phyloP scores from a whole-genome alignment of 306 rosid species.

The Glycine latifolia region DNA sequence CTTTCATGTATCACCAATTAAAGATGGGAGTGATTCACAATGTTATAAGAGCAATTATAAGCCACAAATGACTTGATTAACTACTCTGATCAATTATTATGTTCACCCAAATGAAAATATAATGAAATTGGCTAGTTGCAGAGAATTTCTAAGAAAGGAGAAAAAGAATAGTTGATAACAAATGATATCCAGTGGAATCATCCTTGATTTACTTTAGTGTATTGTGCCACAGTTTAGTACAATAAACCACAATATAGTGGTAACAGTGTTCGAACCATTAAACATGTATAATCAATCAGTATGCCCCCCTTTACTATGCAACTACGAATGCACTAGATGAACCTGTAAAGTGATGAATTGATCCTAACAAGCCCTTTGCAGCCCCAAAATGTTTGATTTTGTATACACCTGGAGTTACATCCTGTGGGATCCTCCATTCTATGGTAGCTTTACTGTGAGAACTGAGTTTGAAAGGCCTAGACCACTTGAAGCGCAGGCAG shows the following conservation, averaged over 20 bases:
- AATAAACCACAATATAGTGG: neutral
- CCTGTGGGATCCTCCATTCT: constrained; percentile 84
- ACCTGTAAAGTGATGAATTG: constrained; percentile 81
- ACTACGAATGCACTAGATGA: constrained; percentile 91
- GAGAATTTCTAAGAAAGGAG: neutral
- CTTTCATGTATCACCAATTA: neutral
- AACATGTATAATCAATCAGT: constrained; percentile 1
- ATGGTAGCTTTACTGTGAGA: constrained; percentile 68
- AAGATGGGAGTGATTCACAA: neutral
- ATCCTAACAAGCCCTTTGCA: constrained; percentile 67
- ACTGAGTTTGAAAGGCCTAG: constrained; percentile 77
- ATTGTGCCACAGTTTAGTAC: constrained; percentile 11
- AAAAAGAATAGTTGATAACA: neutral
- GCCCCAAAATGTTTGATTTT: constrained; percentile 90
- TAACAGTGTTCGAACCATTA: neutral
- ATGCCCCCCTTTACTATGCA: constrained; percentile 50
- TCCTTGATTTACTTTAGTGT: constrained; percentile 7
- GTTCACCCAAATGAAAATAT: constrained; percentile 5
- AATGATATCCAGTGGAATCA: constrained; percentile 7
- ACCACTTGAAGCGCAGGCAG: constrained; percentile 89
- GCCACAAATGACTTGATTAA: neutral
- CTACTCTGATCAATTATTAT: neutral
- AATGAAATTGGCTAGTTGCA: neutral
- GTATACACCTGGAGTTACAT: constrained; percentile 75
- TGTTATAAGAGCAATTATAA: neutral